Percentiles rank a stretch among this genome's conserved stretches.
Conservation (phyloP, 106 monocot species). For the Allium fistulosum region DNA sequence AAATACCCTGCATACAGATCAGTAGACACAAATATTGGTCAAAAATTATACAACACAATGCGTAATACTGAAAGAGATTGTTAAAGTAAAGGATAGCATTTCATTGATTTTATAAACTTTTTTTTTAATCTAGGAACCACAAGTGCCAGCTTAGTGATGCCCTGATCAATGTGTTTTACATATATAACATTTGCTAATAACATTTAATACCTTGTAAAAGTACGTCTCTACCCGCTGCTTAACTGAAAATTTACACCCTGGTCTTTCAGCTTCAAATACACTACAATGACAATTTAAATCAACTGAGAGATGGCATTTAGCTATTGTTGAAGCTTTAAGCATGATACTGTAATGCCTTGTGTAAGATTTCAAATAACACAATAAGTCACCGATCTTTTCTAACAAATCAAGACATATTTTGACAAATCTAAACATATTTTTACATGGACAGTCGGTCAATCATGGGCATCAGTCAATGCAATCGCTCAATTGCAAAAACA, state of each 20-base stretch:
- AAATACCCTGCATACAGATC: slow-evolving; percentile 39
- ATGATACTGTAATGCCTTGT: not conserved
- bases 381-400: not conserved
- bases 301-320: not conserved
- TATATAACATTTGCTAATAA: not conserved
- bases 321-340: not conserved
- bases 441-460: too few species aligned
- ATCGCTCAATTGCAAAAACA: too few species aligned
- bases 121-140: too few species aligned
- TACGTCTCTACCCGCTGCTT: slow-evolving; percentile 73
- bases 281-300: slow-evolving; percentile 14
- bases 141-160: too few species aligned
- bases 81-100: too few species aligned
- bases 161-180: too few species aligned
- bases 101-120: too few species aligned
- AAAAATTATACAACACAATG: too few species aligned
- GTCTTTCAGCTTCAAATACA: slow-evolving; percentile 95
- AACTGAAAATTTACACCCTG: slow-evolving; percentile 73
- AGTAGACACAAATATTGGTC: not conserved
- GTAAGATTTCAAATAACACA: not conserved
- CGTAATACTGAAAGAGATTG: too few species aligned
- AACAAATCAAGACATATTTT: not conserved
- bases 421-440: not conserved
- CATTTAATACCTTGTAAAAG: slow-evolving; percentile 55
- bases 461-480: too few species aligned